These are phyloP conservation scores for Ilyonectria robusta DNA, from an alignment of 2,329 filamentous ascomycete genomes.

Conservation along the genomic window DNA sequence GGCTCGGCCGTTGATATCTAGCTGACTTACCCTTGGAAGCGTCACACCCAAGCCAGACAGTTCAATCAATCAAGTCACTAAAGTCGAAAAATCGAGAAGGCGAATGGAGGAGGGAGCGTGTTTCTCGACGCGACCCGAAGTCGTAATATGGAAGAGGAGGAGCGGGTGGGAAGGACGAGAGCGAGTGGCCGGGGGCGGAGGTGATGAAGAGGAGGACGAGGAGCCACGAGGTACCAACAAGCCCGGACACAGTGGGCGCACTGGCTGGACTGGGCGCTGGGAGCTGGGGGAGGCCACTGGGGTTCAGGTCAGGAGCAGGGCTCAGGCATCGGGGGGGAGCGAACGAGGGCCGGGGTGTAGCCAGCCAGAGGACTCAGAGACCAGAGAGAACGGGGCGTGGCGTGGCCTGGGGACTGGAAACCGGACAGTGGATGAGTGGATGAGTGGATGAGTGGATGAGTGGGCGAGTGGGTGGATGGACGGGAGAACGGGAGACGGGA, in stretches of 20 bases:
- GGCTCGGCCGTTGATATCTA: constrained; percentile 27
- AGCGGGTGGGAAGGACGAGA: constrained; percentile 33
- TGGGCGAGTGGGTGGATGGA: background rate
- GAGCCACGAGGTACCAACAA: constrained; percentile 23
- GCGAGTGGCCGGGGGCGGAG: constrained; percentile 40
- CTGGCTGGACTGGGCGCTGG: constrained; percentile 6
- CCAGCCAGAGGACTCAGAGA: background rate
- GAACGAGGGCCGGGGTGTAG: constrained; percentile 15
- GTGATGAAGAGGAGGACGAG: constrained; percentile 43
- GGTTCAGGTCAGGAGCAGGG: constrained; percentile 8
- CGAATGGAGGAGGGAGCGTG: constrained; percentile 29
- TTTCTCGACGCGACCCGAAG: constrained; percentile 41
- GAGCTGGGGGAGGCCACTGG: constrained; percentile 2
- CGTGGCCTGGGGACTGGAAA: background rate
- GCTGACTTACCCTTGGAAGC: constrained; percentile 40
- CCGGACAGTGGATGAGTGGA: background rate
- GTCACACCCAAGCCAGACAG: constrained; percentile 32
- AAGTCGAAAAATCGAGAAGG: constrained; percentile 20
- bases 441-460: too few relatives aligned
- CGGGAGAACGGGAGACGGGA: constrained; percentile 9
- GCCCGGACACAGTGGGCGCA: constrained; percentile 23
- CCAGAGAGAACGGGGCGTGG: background rate
- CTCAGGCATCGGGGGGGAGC: constrained; percentile 11
- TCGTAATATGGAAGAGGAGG: constrained; percentile 34
- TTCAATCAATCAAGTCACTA: constrained; percentile 33